Base-by-base conservation (phyloP, 148 eudicot genomes). In the Rhododendron griersonianum region DNA sequence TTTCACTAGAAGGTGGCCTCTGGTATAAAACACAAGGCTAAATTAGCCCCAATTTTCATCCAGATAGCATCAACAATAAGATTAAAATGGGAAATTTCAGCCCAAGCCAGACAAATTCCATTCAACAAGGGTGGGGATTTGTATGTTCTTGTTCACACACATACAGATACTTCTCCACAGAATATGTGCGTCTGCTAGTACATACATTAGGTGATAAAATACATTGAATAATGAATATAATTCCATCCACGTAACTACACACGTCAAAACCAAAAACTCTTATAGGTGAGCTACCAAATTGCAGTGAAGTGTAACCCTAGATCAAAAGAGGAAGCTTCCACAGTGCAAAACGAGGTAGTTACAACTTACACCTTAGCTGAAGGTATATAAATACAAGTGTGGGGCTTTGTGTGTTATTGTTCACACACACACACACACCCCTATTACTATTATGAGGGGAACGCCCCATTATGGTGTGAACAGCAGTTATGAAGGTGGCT, bases 1-100 rank as follows among this genome's bases (percentile, higher is more conserved):
- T 86, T 86, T 93, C 91, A 93, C 95, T 16, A 92, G 91, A 6
- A 98, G 91, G 86, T 92, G 91, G 83, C 98, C 99, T 88, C 99
- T 95, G 90, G 41, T 11, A 39, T 19, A 81, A 21, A 83, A 35
- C 63, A 80, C 11, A 78, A 77, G 25, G 28, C 80, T 19, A 44
- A 84, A 61, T 79, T 47, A 14, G 7, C 25, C 7, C 51, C 63
- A 33, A 15, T 50, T 86, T 78, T 83, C 5, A 77, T 50, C 59
- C 33, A 2, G 4, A 67, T 9, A 79, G 33, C 8, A 53, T 51
- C 80, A 59, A 30, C 55, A 30, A 10, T 14, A 8, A 51, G 15
- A 45, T 25, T 39, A 30, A 23, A 9, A 61, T 21, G 30, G 18
- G 67, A 61, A 85, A 67, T n/a, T 47, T 13, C 8, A 25, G 21